Conservation (phyloP, 768 basidiomycete species). For the Leccinum disarticulatum region DNA sequence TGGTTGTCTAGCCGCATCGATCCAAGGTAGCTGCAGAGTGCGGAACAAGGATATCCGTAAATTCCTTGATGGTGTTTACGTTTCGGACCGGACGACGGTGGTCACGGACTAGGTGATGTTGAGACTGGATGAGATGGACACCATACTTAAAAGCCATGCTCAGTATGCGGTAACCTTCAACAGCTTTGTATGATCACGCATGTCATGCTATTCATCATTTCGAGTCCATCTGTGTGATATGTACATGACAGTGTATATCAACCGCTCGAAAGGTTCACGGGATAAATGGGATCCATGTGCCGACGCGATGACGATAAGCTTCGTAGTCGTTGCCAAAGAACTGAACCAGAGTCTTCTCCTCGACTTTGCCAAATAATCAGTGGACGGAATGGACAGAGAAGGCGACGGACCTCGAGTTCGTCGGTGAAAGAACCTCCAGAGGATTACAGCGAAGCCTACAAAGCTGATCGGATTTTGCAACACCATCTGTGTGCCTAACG, state of each 20-base stretch:
- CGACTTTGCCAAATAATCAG: slow-evolving; percentile 48
- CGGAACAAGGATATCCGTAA: slow-evolving; percentile 99
- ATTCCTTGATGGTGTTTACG: slow-evolving; percentile 94
- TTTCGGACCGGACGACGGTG: slow-evolving; percentile 74
- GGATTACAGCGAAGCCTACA: slow-evolving; percentile 57
- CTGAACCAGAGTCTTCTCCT: slow-evolving; percentile 72
- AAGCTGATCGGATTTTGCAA: slow-evolving; percentile 84
- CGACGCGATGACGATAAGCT: slow-evolving; percentile 69
- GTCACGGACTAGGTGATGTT: slow-evolving; percentile 40
- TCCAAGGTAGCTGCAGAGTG: slow-evolving; percentile 95
- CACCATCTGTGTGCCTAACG: slow-evolving; percentile 87
- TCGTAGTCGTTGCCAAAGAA: slow-evolving; percentile 93
- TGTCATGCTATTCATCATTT: slow-evolving; percentile 18
- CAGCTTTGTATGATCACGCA: slow-evolving; percentile 29
- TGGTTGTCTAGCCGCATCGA: slow-evolving; percentile 72
- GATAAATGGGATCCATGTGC: slow-evolving; percentile 88
- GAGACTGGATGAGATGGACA: slow-evolving; percentile 11
- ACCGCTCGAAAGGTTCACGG: slow-evolving; percentile 39
- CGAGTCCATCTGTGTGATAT: neutral
- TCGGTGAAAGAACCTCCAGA: slow-evolving; percentile 86
- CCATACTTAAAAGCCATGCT: slow-evolving; percentile 18
- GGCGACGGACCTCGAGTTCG: slow-evolving; percentile 71
- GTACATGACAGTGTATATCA: neutral
- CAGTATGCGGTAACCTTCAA: slow-evolving; percentile 22
- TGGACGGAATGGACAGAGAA: neutral